Base-by-base conservation (phyloP, 768 basidiomycete species). In the Pleurotus tuber-regium region DNA sequence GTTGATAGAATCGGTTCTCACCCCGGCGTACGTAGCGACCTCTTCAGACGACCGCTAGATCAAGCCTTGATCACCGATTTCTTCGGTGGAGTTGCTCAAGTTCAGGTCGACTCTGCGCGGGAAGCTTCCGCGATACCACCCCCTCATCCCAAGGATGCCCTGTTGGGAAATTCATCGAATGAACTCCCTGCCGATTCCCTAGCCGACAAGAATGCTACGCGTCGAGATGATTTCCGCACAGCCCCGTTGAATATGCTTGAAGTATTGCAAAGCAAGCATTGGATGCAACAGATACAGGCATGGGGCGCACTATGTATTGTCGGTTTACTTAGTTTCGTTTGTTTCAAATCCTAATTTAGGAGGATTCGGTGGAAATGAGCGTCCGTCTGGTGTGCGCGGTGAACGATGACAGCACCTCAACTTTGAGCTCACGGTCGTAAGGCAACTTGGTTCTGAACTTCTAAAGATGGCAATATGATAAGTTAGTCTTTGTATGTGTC, bases 51-150 rank as follows among this genome's bases (percentile, higher is more conserved):
- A 38, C 74, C 80, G 5, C 74, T 92, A n/a, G 73, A 80, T 39
- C 61, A 76, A 7, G 75, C 81, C 1, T 72, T 79, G 2, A 76
- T 93, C 50, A 92, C 90, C 3, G 90, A 93, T 65, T 94, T 94
- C 64, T 86, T 94, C 59, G 92, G 92, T 2, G 94, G 91, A 1
- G 91, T 97, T 14, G 76, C 89, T 12, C 86, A 88, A 53, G 91
- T 87, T 0, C 92, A 98, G 59, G 71, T 93, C 29, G 46, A 48
- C 19, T 18, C 46, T 31, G 18, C 49, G 36, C 30, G 40, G n/a
- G 35, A 40, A 16, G 25, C 49, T 4, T 39, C 24, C 26, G 24
- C 36, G 26, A 31, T 25, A 10, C n/a, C 14, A 11, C 26, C 10
- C 6, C 28, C 29, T n/a, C n/a, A n/a, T n/a, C n/a, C n/a, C n/a